Percentiles rank a stretch among this genome's conserved stretches.
Conservation (phyloP, 176 grass and related monocot species). For the Tillandsia leiboldiana region DNA sequence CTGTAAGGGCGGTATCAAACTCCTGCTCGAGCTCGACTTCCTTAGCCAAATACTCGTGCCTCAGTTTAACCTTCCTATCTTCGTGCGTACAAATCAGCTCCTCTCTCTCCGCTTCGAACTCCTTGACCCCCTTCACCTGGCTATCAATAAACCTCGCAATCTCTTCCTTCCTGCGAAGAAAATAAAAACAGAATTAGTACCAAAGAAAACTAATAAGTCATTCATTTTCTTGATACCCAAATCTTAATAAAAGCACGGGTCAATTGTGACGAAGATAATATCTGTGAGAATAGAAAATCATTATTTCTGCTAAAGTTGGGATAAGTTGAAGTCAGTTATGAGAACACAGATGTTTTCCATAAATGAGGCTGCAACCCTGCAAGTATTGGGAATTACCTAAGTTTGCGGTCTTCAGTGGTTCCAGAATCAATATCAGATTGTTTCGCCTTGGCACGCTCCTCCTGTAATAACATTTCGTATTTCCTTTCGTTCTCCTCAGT, state of each 20-base stretch:
- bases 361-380: neutral
- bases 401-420: constrained; percentile 37
- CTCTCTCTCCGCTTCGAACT: constrained; percentile 45
- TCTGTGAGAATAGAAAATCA: neutral
- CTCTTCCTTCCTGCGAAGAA: constrained; percentile 45
- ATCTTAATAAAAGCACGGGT: neutral
- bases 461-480: constrained; percentile 51
- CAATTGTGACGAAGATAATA: neutral
- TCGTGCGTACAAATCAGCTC: constrained; percentile 39
- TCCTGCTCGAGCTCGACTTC: constrained; percentile 48
- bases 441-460: constrained; percentile 49
- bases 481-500: constrained; percentile 53
- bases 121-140: constrained; percentile 50
- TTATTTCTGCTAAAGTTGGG: neutral
- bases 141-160: constrained; percentile 46
- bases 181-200: neutral
- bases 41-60: constrained; percentile 49
- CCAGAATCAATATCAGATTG: constrained; percentile 41
- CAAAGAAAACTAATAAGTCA: neutral
- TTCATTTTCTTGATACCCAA: neutral
- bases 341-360: constrained; percentile 1
- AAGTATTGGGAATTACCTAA: constrained; percentile 26
- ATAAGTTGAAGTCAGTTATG: neutral
- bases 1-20: constrained; percentile 33
- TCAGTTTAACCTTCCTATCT: constrained; percentile 40